Base-by-base conservation (phyloP, 2,329 filamentous ascomycete genomes). In the Chaetomiaceae sp. region DNA sequence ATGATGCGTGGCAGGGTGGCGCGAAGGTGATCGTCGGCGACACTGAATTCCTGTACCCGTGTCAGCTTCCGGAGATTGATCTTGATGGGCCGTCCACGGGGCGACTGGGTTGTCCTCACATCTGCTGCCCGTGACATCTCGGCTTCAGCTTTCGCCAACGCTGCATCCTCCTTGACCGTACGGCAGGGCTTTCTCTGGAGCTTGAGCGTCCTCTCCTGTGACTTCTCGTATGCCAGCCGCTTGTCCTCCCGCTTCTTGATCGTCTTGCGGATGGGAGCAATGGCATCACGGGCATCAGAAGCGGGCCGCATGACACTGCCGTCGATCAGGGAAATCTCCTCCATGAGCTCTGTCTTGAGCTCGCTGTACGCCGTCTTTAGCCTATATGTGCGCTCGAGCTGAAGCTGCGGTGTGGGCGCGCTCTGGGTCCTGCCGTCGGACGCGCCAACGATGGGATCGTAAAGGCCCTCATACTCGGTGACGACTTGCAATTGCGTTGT, bases 191-290 rank as follows among this genome's bases (percentile, higher is more conserved):
- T 93, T 62, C 82, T 83, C 55, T 81, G 73, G 33, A 82, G 74
- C 57, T 78, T 80, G 59, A 86, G 83, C 29, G 83, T 81, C 51
- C 82, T 81, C 56, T 82, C 78, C 63, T 87, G 81, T 55, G 83
- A 83, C 56, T 85, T 79, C 65, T 95, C 88, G 60, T 82, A 93
- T 62, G 94, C 88, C 49, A 90, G 63, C 43, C 88, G 83, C 66
- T 82, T 86, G 58, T 90, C 86, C 61, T 93, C 86, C 38, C 88
- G 74, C 65, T 88, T 89, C 68, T 91, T 93, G 60, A 94, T 87
- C 1, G 82, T 83, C 68, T 89, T 93, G 59, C 85, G 83, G 62
- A 93, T 73, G 2, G 84, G 81, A 54, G 82, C 78, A 49, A 91
- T 73, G 44, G 70, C 78, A 42, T 83, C 79, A 58, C 80, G 84